Base-by-base conservation (phyloP, 2,329 filamentous ascomycete genomes). In the Plenodomus tracheiphilus region DNA sequence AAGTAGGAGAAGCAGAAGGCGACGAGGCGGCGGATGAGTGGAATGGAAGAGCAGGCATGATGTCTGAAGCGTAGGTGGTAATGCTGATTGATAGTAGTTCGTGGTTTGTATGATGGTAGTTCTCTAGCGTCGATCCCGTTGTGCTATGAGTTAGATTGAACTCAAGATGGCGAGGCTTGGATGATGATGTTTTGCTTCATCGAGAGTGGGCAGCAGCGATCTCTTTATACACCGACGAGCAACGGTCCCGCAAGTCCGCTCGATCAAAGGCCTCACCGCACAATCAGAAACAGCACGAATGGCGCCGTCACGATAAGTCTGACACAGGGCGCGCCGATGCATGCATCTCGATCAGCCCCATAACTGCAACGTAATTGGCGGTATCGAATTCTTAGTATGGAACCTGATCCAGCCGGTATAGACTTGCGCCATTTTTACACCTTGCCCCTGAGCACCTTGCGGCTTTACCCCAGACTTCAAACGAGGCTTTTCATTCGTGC, bases 11-110 rank as follows among this genome's bases (percentile, higher is more conserved):
- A 55, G 65, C 58, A 48, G 64, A 58, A 58, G 69, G 63, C 62
- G 69, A 70, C 53, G 69, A 58, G 59, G 64, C 58, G 56, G 67
- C 49, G 38, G 51, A 52, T 17, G 50, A 51, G 54, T 62, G 55
- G 61, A 71, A 72, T 47, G 69, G 66, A 61, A 71, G 65, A 64
- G 60, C 53, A 66, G 69, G 69, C 69, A 72, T 72, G 58, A 54
- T 71, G 68, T 54, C 32, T 49, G 32, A 43, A 36, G 17, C 17
- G 50, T 37, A 39, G 22, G 44, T 36, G 47, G 45, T 40, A 21
- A 34, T 38, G 44, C 47, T 53, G 51, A 42, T 46, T 42, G 49
- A 47, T 44, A 39, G 53, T 60, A 45, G 62, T 61, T 64, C 44
- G 54, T 41, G 54, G 52, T 51, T 66, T 63, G 56, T 59, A 56